These are phyloP conservation scores for Aplosporella prunicola DNA, from an alignment of 2,329 filamentous ascomycete genomes.

Conservation along the genomic window DNA sequence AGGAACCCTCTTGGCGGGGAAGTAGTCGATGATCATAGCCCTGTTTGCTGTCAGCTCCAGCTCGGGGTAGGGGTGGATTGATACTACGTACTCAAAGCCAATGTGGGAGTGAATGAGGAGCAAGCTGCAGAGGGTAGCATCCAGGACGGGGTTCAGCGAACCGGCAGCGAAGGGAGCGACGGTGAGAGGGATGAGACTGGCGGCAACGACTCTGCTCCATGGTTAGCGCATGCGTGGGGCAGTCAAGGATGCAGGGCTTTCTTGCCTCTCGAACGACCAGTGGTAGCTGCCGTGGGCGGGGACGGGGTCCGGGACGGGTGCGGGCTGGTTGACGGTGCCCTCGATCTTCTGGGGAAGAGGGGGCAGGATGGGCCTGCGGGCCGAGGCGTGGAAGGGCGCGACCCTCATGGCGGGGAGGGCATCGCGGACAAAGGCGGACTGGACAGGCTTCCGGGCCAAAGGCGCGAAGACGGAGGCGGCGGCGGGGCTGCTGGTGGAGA, in stretches of 20 bases:
- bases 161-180: slow-evolving; percentile 87
- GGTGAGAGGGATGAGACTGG: slow-evolving; percentile 73
- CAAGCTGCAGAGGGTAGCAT: slow-evolving; percentile 74
- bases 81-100: slow-evolving; percentile 64
- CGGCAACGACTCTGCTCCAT: slow-evolving; percentile 61
- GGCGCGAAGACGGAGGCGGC: slow-evolving; percentile 26
- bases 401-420: slow-evolving; percentile 40
- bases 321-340: slow-evolving; percentile 80
- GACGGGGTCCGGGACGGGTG: slow-evolving; percentile 58
- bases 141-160: slow-evolving; percentile 78
- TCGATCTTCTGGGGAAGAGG: slow-evolving; percentile 77
- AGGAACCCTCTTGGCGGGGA: slow-evolving; percentile 64
- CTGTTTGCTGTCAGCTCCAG: no score
- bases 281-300: slow-evolving; percentile 91
- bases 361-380: slow-evolving; percentile 66
- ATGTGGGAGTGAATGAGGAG: slow-evolving; percentile 91
- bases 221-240: background rate
- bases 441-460: slow-evolving; percentile 26
- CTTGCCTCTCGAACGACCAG: slow-evolving; percentile 82
- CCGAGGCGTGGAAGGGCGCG: slow-evolving; percentile 80
- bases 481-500: slow-evolving; percentile 28
- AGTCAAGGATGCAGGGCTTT: background rate
- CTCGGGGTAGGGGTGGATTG: background rate
- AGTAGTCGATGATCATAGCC: slow-evolving; percentile 79
- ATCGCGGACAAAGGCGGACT: slow-evolving; percentile 33